Percentiles rank a stretch among this genome's conserved stretches.
Evolutionary conservation across 805 yeast species (phyloP).

Genomic region (Kregervanrija delftensis): DNA sequence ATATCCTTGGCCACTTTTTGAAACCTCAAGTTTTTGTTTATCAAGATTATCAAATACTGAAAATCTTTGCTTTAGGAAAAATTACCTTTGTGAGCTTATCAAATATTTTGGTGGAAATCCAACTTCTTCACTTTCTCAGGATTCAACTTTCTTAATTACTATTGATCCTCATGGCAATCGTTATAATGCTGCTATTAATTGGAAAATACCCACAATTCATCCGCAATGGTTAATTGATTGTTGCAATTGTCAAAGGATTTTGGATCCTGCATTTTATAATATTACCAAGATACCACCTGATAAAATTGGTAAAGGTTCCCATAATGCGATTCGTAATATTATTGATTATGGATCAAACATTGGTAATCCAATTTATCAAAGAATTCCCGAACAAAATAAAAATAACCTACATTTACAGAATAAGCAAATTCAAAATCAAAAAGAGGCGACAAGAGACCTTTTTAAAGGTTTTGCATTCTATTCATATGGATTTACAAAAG

Average conservation of each 20-base stretch:
- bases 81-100: constrained; percentile 30
- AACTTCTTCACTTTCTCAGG: constrained; percentile 42
- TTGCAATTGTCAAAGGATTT: constrained; percentile 35
- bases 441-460: constrained; percentile 15
- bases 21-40: constrained; percentile 38
- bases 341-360: constrained; percentile 6
- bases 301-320: constrained; percentile 25
- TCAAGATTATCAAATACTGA: constrained; percentile 28
- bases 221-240: constrained; percentile 46
- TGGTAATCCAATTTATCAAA: constrained; percentile 4
- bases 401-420: not conserved
- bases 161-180: constrained; percentile 45
- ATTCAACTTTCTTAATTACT: constrained; percentile 40
- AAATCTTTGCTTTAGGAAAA: constrained; percentile 21
- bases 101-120: constrained; percentile 42
- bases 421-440: not conserved
- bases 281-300: constrained; percentile 15
- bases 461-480: constrained; percentile 38
- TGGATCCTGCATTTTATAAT: constrained; percentile 35
- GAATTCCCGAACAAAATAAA: not conserved
- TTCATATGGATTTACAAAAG: constrained; percentile 23
- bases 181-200: constrained; percentile 43
- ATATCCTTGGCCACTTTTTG: constrained; percentile 35
- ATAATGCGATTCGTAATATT: constrained; percentile 16
- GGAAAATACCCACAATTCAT: constrained; percentile 46